Evolutionary conservation across 192 early-diverging fungal species (phyloP).

Genomic region (Coemansia sp.): DNA sequence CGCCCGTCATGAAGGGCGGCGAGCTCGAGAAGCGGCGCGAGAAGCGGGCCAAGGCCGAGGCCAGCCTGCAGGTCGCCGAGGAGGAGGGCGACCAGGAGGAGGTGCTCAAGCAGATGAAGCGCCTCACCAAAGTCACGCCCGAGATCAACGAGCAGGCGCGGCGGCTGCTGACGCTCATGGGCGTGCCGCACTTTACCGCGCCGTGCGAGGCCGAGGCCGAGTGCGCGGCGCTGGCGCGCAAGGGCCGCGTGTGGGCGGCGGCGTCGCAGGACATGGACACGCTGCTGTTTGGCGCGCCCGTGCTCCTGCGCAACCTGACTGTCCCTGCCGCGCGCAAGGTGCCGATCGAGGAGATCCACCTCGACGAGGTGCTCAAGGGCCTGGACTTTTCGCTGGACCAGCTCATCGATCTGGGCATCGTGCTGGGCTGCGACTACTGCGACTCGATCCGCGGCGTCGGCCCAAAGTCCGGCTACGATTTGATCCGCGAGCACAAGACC

Average conservation of each 20-base stretch:
- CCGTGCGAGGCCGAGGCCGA: constrained; percentile 98
- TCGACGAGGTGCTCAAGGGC: constrained; percentile 79
- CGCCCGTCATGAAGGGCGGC: constrained; percentile 85
- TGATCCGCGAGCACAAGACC: constrained; percentile 81
- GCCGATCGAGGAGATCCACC: constrained; percentile 86
- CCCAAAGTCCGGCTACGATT: constrained; percentile 73
- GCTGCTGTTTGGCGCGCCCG: constrained; percentile 86
- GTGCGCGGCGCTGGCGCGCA: constrained; percentile 87
- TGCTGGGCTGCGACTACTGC: constrained; percentile 98
- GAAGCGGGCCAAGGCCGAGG: constrained; percentile 67
- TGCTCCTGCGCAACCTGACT: constrained; percentile 90
- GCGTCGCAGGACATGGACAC: constrained; percentile 99
- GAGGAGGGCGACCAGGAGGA: constrained; percentile 76
- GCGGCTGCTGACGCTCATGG: constrained; percentile 84
- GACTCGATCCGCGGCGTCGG: constrained; percentile 94
- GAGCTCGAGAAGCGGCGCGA: constrained; percentile 80
- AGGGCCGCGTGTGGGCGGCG: constrained; percentile 91
- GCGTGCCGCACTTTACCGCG: constrained; percentile 90
- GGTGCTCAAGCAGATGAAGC: constrained; percentile 80
- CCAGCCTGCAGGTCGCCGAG: constrained; percentile 66
- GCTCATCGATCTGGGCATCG: constrained; percentile 97
- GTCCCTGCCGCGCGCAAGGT: constrained; percentile 86
- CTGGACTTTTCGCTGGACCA: constrained; percentile 71
- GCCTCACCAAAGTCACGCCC: constrained; percentile 88
- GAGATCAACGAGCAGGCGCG: constrained; percentile 95